Base-by-base conservation (phyloP, 345 rosid species). In the Balakata baccata region DNA sequence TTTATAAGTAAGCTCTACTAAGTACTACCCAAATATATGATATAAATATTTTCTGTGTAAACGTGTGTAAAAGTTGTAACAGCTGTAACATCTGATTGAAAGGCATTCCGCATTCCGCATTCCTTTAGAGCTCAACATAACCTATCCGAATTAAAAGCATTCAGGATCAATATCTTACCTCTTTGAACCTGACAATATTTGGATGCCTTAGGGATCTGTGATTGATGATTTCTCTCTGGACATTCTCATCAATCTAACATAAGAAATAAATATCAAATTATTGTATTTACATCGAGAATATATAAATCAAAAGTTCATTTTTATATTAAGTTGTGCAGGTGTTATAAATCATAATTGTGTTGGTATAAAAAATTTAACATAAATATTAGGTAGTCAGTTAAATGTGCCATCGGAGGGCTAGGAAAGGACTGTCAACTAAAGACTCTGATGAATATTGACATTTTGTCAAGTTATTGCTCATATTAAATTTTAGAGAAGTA, bases 231-330 rank as follows among this genome's bases (percentile, higher is more conserved):
- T 94, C 98, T 79, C 99, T 87, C 84, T 84, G 93, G 18, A 94
- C 99, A 86, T 94, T 87, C 83, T 88, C 99, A 81, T 94, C 99
- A 81, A 94, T 94, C 99, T 92, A 89, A 71, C 64, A 64, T 37
- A 16, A 70, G 17, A 64, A 46, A 63, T 51, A 53, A 59, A 71
- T 75, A 29, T 6, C 38, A 16, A 4, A 41, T 20, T 46, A 18
- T 68, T 61, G 29, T 11, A 50, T 25, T 50, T 14, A 45, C 2
- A 6, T n/a, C 16, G 45, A 43, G 14, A 38, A 41, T 9, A 63
- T 11, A n/a, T 22, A 22, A 8, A 54, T 54, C 20, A 54, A 22
- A 25, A 11, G 47, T 43, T 43, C 47, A 43, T 4, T 6, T 43
- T 43, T 10, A 43, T 43, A 43, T 43, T 43, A 1, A 43, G 10